phyloP scores from a whole-genome alignment of 2,329 filamentous ascomycete species.

The Neofusicoccum parvum region DNA sequence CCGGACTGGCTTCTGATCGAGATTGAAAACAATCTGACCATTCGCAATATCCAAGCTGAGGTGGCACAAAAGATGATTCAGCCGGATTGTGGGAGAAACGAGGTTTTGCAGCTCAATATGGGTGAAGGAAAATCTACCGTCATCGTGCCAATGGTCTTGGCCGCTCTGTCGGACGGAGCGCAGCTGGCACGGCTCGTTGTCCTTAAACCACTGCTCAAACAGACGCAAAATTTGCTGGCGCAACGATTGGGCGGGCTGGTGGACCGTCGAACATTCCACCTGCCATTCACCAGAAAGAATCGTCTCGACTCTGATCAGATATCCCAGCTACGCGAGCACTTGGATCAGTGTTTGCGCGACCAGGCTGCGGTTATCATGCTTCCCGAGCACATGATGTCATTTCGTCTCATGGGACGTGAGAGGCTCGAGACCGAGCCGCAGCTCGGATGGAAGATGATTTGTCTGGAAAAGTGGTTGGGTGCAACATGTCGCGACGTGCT shows the following conservation, averaged over 20 bases:
- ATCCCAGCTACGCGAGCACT: slow-evolving; percentile 41
- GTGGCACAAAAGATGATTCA: slow-evolving; percentile 60
- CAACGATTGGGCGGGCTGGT: slow-evolving; percentile 57
- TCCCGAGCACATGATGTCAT: slow-evolving; percentile 18
- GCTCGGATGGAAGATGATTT: not conserved
- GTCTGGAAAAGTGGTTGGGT: slow-evolving; percentile 50
- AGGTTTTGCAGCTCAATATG: slow-evolving; percentile 39
- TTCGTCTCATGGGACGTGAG: slow-evolving; percentile 11
- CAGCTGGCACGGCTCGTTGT: slow-evolving; percentile 62
- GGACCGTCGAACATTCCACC: not conserved
- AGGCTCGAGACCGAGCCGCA: not conserved
- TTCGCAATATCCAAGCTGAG: slow-evolving; percentile 61
- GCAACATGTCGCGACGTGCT: slow-evolving; percentile 52
- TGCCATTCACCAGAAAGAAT: slow-evolving; percentile 31
- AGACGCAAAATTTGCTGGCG: slow-evolving; percentile 62
- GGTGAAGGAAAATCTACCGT: slow-evolving; percentile 37
- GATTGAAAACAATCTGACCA: slow-evolving; percentile 63
- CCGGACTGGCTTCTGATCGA: slow-evolving; percentile 68
- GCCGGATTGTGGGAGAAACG: not conserved
- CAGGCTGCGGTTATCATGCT: not conserved
- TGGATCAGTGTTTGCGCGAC: slow-evolving; percentile 48
- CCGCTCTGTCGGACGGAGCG: slow-evolving; percentile 52
- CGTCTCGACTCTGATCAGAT: slow-evolving; percentile 37
- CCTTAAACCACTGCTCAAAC: slow-evolving; percentile 61
- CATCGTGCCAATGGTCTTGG: slow-evolving; percentile 35